Conservation (phyloP, 352 stramenopile species). For the Pythium guiyangense region DNA sequence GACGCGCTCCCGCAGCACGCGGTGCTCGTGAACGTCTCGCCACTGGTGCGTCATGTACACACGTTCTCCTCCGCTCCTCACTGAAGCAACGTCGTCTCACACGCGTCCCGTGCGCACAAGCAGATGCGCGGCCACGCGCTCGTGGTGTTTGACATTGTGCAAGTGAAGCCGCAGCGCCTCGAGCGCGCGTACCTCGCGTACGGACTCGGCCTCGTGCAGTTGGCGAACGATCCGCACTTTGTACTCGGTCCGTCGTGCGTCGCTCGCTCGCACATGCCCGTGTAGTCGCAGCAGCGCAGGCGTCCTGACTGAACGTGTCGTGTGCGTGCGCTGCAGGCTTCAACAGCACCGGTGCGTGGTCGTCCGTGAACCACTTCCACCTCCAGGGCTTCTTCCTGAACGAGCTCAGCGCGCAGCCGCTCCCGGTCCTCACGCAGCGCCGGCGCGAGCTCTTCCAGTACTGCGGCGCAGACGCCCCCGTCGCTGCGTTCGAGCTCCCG, state of each 20-base stretch:
- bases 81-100: neutral
- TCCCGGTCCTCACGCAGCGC: constrained; percentile 37
- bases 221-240: constrained; percentile 30
- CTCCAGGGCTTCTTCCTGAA: constrained; percentile 60
- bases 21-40: constrained; percentile 64
- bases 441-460: constrained; percentile 25
- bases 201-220: constrained; percentile 18
- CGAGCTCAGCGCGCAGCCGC: constrained; percentile 16
- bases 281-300: neutral
- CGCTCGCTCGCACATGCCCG: neutral
- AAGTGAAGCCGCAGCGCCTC: constrained; percentile 34
- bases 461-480: constrained; percentile 1
- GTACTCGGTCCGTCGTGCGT: constrained; percentile 29
- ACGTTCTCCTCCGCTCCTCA: neutral
- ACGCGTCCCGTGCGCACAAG: neutral
- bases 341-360: constrained; percentile 73
- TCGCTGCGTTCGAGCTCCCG: constrained; percentile 11
- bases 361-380: constrained; percentile 75
- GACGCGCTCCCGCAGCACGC: constrained; percentile 10
- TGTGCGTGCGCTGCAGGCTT: constrained; percentile 27
- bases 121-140: constrained; percentile 61
- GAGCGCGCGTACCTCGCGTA: constrained; percentile 22
- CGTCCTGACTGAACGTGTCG: neutral
- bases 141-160: constrained; percentile 41
- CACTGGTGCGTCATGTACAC: constrained; percentile 32